A percentile compares a stretch with the other conserved stretches of the same genome.
Evolutionary conservation across 192 early-diverging fungal genomes (phyloP).

Genomic region (Coemansia sp.): DNA sequence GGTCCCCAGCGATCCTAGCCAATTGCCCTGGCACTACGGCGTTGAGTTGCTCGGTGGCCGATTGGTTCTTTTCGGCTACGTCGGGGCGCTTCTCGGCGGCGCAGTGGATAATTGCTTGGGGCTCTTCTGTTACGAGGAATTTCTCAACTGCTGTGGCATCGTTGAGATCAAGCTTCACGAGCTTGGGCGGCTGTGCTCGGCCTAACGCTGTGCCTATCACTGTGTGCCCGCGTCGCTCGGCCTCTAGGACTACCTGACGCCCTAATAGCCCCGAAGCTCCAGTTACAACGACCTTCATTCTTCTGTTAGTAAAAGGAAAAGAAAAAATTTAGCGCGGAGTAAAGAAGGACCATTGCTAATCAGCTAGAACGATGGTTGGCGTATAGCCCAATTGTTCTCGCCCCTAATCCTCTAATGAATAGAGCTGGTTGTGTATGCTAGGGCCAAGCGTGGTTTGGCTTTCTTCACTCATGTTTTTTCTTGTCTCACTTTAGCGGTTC

Average conservation of each 20-base stretch:
- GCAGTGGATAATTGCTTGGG: conserved; percentile 72
- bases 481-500: not conserved
- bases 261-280: conserved; percentile 84
- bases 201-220: conserved; percentile 74
- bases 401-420: not conserved
- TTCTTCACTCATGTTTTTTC: not conserved
- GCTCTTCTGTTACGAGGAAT: conserved; percentile 59
- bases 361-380: not conserved
- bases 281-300: conserved; percentile 69
- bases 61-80: conserved; percentile 66
- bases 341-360: too few species aligned
- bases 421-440: not conserved
- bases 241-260: conserved; percentile 62
- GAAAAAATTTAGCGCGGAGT: too few species aligned
- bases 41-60: conserved; percentile 66
- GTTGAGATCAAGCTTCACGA: conserved; percentile 70
- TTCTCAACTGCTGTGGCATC: conserved; percentile 51
- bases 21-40: conserved; percentile 60
- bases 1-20: conserved; percentile 52
- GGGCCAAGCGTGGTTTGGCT: too few species aligned
- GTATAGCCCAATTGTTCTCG: not conserved
- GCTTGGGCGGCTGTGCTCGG: conserved; percentile 51
- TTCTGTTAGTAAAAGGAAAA: not conserved
- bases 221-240: conserved; percentile 55
- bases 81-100: conserved; percentile 86